phyloP scores from a whole-genome alignment of 352 stramenopile species.

The Phytophthora sp. region DNA sequence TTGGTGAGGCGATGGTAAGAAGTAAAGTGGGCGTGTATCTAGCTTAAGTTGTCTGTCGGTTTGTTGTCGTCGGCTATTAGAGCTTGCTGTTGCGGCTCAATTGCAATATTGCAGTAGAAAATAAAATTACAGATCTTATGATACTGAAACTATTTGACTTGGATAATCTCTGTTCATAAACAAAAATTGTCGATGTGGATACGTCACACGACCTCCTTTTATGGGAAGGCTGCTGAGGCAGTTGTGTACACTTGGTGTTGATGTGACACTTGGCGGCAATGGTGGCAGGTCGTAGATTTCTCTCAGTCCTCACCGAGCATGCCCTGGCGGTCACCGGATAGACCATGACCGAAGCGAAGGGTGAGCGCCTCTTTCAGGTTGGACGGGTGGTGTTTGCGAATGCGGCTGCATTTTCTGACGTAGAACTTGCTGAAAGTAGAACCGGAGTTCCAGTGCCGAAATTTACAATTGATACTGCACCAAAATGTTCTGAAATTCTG shows the following conservation, averaged over 20 bases:
- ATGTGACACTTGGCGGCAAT: slow-evolving; percentile 5
- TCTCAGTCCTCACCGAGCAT: not conserved
- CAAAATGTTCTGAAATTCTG: slow-evolving; percentile 1
- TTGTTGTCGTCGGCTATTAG: no score
- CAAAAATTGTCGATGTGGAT: no score
- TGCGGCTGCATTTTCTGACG: not conserved
- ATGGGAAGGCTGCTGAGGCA: not conserved
- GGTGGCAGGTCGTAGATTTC: not conserved
- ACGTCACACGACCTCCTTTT: slow-evolving; percentile 12
- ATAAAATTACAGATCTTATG: no score
- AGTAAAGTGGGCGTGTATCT: no score
- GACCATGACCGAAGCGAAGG: slow-evolving; percentile 2
- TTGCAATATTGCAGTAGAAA: no score
- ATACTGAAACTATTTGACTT: no score
- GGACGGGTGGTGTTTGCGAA: slow-evolving; percentile 2
- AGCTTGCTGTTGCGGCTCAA: no score
- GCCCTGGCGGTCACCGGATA: not conserved
- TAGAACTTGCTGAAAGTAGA: slow-evolving; percentile 5
- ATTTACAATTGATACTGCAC: not conserved
- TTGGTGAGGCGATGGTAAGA: no score
- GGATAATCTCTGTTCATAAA: no score
- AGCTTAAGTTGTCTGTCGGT: no score
- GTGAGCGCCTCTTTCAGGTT: no score
- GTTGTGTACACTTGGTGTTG: not conserved
- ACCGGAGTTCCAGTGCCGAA: not conserved